Base-by-base conservation (phyloP, 1,284 basidiomycete species). In the Cutaneotrichosporon dermatis region DNA sequence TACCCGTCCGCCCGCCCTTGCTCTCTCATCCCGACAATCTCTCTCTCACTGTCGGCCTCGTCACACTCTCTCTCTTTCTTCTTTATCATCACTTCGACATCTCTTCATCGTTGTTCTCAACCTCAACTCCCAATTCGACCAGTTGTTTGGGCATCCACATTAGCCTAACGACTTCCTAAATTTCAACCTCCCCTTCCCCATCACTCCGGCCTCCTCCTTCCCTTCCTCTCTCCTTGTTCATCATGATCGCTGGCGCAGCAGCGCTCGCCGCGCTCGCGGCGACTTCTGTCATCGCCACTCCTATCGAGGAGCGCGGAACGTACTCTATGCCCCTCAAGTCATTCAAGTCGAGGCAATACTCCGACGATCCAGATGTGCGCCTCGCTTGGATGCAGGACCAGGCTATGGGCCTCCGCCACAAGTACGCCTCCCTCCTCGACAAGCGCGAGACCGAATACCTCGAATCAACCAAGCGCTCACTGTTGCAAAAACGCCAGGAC, bases 351-450 rank as follows among this genome's bases (percentile, higher is more conserved):
- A 61, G 71, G 13, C 72, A 73, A 49, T 65, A 72, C 55, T 55
- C 63, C 36, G 54, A 57, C 46, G 73, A 73, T 13, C 25, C 53
- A 1, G 61, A 60, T 5, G 68, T 63, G 9, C 64, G 69, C 6
- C 61, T 66, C 49, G 64, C 57, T n/a, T 75, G 72, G 72, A 57
- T 73, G 16, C 60, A 65, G 40, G 57, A 58, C n/a, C 65, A 74
- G 55, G 71, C 70, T 1, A 54, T 60, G 44, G 59, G 54, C 9
- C 45, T 74, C 48, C 64, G 75, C 33, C 54, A 54, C 9, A 76
- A 76, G 61, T 75, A 75, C 59, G 57, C 55, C 1, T 3, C 35
- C 3, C 67, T 69, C 51, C 64, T 75, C n/a, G 60, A 57, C 37
- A 62, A 67, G 49, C 60, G 59, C 34, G 65, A 63, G 12, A 46